phyloP scores from a whole-genome alignment of 2,329 filamentous ascomycete species.

The Colletotrichum costaricense region DNA sequence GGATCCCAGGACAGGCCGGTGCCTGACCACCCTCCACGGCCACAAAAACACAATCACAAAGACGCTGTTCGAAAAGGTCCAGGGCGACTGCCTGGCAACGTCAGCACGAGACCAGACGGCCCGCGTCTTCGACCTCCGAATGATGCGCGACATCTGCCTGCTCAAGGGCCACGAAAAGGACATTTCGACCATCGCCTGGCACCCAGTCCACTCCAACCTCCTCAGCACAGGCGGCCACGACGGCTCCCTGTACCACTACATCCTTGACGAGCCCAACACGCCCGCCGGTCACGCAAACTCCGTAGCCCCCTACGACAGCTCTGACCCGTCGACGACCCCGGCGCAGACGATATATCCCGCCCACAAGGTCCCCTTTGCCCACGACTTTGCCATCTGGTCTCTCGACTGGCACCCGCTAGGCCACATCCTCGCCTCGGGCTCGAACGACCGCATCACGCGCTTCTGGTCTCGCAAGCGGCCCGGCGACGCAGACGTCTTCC shows the following conservation, averaged over 20 bases:
- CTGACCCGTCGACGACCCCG: constrained; percentile 82
- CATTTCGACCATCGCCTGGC: constrained; percentile 91
- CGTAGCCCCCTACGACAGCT: constrained; percentile 85
- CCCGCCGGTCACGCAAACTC: constrained; percentile 78
- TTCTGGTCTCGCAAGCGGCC: constrained; percentile 96
- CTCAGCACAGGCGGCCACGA: constrained; percentile 92
- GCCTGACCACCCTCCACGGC: constrained; percentile 91
- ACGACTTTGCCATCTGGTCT: constrained; percentile 97
- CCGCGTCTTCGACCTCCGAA: constrained; percentile 92
- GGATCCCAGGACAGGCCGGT: constrained; percentile 93
- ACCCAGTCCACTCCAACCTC: constrained; percentile 89
- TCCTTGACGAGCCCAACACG: constrained; percentile 94
- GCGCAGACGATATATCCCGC: constrained; percentile 94
- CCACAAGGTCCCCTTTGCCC: constrained; percentile 86
- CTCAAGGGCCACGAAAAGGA: constrained; percentile 97
- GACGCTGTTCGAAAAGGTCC: constrained; percentile 87
- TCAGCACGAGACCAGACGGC: constrained; percentile 94
- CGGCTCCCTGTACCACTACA: constrained; percentile 90
- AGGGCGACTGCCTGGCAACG: constrained; percentile 87
- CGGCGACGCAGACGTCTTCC: constrained; percentile 85
- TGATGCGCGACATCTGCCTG: constrained; percentile 97
- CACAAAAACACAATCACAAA: constrained; percentile 98
- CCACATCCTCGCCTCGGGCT: constrained; percentile 94
- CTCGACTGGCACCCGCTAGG: constrained; percentile 98
- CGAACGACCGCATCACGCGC: constrained; percentile 94